Evolutionary conservation across 257 asterid species (phyloP).

Genomic region (Echium plantagineum): DNA sequence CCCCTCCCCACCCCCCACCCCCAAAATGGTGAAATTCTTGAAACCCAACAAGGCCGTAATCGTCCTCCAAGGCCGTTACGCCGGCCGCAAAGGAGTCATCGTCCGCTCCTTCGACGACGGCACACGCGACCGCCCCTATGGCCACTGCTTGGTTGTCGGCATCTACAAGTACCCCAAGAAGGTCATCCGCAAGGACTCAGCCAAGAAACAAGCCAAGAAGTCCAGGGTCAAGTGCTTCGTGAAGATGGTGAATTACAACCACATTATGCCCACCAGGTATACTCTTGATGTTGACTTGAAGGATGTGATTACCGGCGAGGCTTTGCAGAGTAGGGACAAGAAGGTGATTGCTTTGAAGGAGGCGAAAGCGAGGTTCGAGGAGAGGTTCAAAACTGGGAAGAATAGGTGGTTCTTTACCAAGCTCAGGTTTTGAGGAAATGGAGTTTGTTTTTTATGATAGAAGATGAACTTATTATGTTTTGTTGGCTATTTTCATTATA

Average conservation of each 20-base stretch:
- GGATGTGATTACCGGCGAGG: slow-evolving; percentile 1
- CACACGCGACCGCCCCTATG: slow-evolving; percentile 9
- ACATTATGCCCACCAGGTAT: slow-evolving; percentile 8
- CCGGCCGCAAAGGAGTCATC: slow-evolving; percentile 11
- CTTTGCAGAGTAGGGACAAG: slow-evolving; percentile 7
- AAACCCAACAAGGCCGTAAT: slow-evolving; percentile 26
- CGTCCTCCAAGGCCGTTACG: slow-evolving; percentile 16
- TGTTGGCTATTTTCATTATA: neutral
- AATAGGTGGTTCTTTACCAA: slow-evolving; percentile 1
- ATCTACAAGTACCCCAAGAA: slow-evolving; percentile 11
- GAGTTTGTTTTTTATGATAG: neutral
- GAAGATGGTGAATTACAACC: slow-evolving; percentile 9
- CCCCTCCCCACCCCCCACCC: too few species aligned
- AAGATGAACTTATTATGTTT: neutral
- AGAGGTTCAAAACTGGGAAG: slow-evolving; percentile 2
- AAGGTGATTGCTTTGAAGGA: slow-evolving; percentile 10
- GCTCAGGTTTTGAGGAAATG: slow-evolving; percentile 1
- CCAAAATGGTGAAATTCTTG: slow-evolving; percentile 23
- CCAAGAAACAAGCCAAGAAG: slow-evolving; percentile 13
- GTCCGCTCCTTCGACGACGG: slow-evolving; percentile 11
- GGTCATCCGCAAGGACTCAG: slow-evolving; percentile 12
- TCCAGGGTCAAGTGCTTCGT: slow-evolving; percentile 7
- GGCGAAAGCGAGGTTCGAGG: slow-evolving; percentile 2
- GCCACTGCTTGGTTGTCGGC: slow-evolving; percentile 10
- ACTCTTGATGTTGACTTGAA: slow-evolving; percentile 11